Base-by-base conservation (phyloP, 495 filamentous ascomycete genomes). In the Peziza echinospora region DNA sequence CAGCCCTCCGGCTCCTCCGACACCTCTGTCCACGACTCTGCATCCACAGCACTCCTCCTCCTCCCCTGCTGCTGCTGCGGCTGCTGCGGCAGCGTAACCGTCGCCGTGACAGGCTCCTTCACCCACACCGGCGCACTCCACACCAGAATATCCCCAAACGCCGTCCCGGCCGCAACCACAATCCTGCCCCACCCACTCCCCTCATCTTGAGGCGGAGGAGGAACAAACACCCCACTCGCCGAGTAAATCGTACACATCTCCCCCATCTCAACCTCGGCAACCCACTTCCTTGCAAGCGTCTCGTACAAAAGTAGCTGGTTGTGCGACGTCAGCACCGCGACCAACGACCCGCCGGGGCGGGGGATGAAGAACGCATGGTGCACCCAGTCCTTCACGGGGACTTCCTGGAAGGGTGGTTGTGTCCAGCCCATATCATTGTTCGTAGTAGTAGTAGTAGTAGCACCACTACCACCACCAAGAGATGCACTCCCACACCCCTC, bases 81-180 rank as follows among this genome's bases (percentile, higher is more conserved):
- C n/a, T n/a, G n/a, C n/a, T n/a, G n/a, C n/a, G n/a, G n/a, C n/a
- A n/a, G n/a, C n/a, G n/a, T n/a, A 37, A 13, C 13, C 3, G 3
- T 6, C 13, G 13, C 6, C 19, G 30, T 3, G 13, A 6, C 3
- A 37, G 30, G 3, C 19, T 37, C 30, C 6, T 2, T 13, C 30
- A 37, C 30, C 6, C 3, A 17, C 21, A 69, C 51, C 37, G 66
- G 61, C 52, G 75, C 81, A 48, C 79, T 86, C 87, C 86, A 96
- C 2, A 93, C 70, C 10, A 93, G 65, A 23, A 94, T 79, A 59
- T 96, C 84, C 1, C 89, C 89, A 60, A 93, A 94, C 0, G 83
- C 84, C 0, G 91, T 94, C 0, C 89, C 89, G 1, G 82, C 80
- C 23, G 84, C 82, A 11, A 93, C 69, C 22, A 96, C 66, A 26